phyloP scores from a whole-genome alignment of 2,329 filamentous ascomycete genomes.

The Tolypocladium inflatum region DNA sequence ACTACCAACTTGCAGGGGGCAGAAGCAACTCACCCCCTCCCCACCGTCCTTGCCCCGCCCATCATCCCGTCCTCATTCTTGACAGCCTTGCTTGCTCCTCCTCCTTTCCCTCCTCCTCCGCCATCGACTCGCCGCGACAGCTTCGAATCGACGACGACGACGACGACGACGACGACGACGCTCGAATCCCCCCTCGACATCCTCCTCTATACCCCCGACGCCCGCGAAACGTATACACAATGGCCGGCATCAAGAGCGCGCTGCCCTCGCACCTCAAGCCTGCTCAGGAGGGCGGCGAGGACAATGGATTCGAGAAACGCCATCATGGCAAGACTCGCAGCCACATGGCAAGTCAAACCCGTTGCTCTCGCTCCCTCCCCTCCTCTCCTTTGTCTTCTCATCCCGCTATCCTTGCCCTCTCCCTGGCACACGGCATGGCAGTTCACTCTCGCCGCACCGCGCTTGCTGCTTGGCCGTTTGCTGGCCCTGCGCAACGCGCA shows the following conservation, averaged over 20 bases:
- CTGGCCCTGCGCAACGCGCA: too few relatives aligned
- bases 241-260: slow-evolving; percentile 67
- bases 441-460: neutral
- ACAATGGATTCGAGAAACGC: slow-evolving; percentile 46
- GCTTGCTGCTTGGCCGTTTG: neutral
- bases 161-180: neutral
- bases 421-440: neutral
- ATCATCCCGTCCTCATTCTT: neutral
- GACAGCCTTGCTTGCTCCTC: neutral
- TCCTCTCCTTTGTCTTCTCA: neutral
- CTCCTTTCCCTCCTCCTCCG: neutral
- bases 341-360: slow-evolving; percentile 60
- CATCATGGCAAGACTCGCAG: slow-evolving; percentile 81
- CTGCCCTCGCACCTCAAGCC: slow-evolving; percentile 80
- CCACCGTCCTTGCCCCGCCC: neutral
- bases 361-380: neutral
- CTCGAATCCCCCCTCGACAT: neutral
- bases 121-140: neutral
- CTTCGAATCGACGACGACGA: neutral
- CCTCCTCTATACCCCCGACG: neutral
- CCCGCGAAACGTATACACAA: slow-evolving; percentile 26
- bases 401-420: neutral
- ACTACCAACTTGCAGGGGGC: neutral
- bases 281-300: slow-evolving; percentile 33
- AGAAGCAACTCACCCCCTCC: neutral